Conservation (phyloP, 2,329 filamentous ascomycete genomes). For the Podosphaera xanthii region DNA sequence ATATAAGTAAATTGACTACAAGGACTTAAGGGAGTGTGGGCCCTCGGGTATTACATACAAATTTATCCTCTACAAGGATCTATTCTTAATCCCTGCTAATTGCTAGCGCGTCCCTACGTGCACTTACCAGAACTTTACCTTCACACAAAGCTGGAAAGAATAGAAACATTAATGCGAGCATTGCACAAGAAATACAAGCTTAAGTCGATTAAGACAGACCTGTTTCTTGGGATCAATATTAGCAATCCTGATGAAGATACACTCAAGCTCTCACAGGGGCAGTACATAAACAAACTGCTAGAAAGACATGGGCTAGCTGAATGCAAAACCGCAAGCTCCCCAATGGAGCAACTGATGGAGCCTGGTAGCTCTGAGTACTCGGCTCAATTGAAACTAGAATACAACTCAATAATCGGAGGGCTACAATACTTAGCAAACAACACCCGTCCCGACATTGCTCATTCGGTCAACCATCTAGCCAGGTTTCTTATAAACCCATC, state of each 20-base stretch:
- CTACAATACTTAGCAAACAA: too few relatives aligned
- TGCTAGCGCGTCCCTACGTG: too few relatives aligned
- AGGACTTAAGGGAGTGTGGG: too few relatives aligned
- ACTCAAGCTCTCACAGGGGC: neutral
- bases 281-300: neutral
- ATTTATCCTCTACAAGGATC: too few relatives aligned
- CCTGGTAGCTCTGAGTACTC: neutral
- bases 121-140: too few relatives aligned
- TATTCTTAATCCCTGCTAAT: too few relatives aligned
- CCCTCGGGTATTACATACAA: too few relatives aligned
- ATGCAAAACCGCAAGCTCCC: neutral
- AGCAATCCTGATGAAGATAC: neutral
- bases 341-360: neutral
- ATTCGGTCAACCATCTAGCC: neutral
- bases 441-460: neutral
- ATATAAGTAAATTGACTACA: too few relatives aligned
- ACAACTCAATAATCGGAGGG: neutral
- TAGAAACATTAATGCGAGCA: neutral
- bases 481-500: neutral
- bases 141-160: neutral
- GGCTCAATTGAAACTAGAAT: neutral
- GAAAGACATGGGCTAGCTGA: neutral
- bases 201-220: neutral
- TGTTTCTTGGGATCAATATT: neutral
- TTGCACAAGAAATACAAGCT: neutral